Evolutionary conservation across 192 early-diverging fungal genomes (phyloP).

Genomic region (Coemansia sp.): DNA sequence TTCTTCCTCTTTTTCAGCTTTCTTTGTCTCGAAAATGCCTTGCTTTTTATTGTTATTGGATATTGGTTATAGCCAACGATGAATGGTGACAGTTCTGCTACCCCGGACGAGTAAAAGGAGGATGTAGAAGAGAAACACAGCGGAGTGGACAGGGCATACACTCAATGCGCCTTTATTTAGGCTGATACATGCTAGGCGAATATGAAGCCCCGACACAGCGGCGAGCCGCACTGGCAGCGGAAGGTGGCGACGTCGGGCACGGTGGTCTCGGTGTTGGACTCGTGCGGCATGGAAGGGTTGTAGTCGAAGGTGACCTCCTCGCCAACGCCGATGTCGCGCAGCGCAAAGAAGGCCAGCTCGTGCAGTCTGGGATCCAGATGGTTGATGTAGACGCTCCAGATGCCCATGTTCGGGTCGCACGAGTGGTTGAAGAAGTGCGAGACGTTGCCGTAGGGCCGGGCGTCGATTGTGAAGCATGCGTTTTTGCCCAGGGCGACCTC

Average conservation of each 20-base stretch:
- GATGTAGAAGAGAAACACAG: not conserved
- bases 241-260: constrained; percentile 15
- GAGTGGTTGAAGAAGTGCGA: constrained; percentile 98
- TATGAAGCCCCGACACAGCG: constrained; percentile 23
- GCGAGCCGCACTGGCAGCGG: constrained; percentile 26
- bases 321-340: constrained; percentile 64
- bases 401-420: constrained; percentile 85
- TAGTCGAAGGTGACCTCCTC: constrained; percentile 98
- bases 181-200: constrained; percentile 12
- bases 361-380: constrained; percentile 78
- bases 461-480: constrained; percentile 90
- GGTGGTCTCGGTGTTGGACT: not conserved
- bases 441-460: constrained; percentile 84
- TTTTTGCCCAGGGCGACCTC: constrained; percentile 83
- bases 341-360: constrained; percentile 93
- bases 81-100: not conserved
- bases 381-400: constrained; percentile 57
- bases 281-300: constrained; percentile 59
- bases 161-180: too few species aligned
- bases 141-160: not conserved
- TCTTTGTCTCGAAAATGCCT: too few species aligned
- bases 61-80: not conserved
- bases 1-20: too few species aligned
- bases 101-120: too few species aligned
- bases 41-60: not conserved